Base-by-base conservation (phyloP, 2,329 filamentous ascomycete genomes). In the Madurella mycetomatis region DNA sequence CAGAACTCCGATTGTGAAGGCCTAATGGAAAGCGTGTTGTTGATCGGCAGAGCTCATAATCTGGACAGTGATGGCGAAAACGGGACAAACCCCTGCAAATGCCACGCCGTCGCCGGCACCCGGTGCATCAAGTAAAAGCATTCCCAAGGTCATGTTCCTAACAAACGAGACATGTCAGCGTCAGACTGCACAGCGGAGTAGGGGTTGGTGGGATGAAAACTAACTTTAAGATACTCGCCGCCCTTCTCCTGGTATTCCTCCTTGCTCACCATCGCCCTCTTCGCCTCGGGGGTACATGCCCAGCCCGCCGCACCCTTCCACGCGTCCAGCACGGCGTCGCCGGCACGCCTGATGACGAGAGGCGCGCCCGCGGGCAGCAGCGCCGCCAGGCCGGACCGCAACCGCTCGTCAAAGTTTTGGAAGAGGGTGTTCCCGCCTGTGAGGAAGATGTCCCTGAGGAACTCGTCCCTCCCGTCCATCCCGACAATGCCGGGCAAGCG, bases 401-500 rank as follows among this genome's bases (percentile, higher is more conserved):
- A 74, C 31, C 92, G 78, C 64, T 95, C 86, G 65, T 96, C 91
- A 66, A 99, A 96, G 60, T 88, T 88, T 55, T 81, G 73, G 72
- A 96, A 96, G 44, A 95, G 73, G 0, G 88, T 90, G 69, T 92
- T 92, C 15, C 95, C 94, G n/a, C 94, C 92, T 0, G 92, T 97
- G 41, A 97, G 72, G 75, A 99, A 97, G 39, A 99, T 81, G 68
- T 99, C 92, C 44, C 83, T 84, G 18, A 96, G 73, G 42, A 96
- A 84, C 43, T 83, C 83, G 61, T 87, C 80, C 54, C 86, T 83
- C 60, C 83, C 70, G 37, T 12, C 32, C 18, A 70, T 57, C 32
- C 70, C 71, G 17, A 72, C 60, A 50, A 82, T 65, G 47, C 76
- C 74, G 16, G 75, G 79, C 12, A 97, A 83, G 2, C 94, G 86